These are phyloP conservation scores for Pichia cactophila DNA, from an alignment of 1,139 yeast genomes.

Conservation along the genomic window DNA sequence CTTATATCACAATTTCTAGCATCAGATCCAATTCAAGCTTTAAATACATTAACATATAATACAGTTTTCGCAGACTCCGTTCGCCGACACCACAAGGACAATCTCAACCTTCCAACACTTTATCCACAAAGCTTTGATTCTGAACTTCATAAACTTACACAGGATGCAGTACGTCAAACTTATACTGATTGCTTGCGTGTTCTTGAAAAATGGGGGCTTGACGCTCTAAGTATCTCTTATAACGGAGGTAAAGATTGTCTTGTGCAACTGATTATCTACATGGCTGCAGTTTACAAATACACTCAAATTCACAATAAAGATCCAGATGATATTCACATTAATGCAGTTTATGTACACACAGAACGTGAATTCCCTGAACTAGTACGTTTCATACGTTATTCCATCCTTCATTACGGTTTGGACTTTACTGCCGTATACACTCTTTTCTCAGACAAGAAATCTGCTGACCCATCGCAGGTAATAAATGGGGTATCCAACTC, in stretches of 20 bases:
- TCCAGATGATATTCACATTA: slow-evolving; percentile 32
- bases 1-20: not conserved
- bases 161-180: slow-evolving; percentile 3
- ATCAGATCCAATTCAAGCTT: not conserved
- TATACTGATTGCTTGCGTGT: slow-evolving; percentile 19
- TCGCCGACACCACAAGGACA: not conserved
- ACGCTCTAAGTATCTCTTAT: slow-evolving; percentile 66
- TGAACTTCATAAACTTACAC: slow-evolving; percentile 4
- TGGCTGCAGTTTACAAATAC: slow-evolving; percentile 47
- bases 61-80: not conserved
- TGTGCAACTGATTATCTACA: slow-evolving; percentile 64
- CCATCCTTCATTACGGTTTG: slow-evolving; percentile 39
- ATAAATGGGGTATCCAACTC: not conserved
- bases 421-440: slow-evolving; percentile 29
- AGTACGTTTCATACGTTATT: slow-evolving; percentile 39
- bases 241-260: slow-evolving; percentile 91
- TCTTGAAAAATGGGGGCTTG: slow-evolving; percentile 32
- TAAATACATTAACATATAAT: not conserved
- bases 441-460: not conserved
- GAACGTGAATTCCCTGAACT: slow-evolving; percentile 62
- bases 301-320: slow-evolving; percentile 9
- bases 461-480: slow-evolving; percentile 1
- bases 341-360: slow-evolving; percentile 63
- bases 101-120: slow-evolving; percentile 4
- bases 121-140: slow-evolving; percentile 7